Evolutionary conservation across 2,329 filamentous ascomycete genomes (phyloP), one percentile per base, ranked within the genome.

Genomic region (Cephalotrichum gorgonifer): DNA sequence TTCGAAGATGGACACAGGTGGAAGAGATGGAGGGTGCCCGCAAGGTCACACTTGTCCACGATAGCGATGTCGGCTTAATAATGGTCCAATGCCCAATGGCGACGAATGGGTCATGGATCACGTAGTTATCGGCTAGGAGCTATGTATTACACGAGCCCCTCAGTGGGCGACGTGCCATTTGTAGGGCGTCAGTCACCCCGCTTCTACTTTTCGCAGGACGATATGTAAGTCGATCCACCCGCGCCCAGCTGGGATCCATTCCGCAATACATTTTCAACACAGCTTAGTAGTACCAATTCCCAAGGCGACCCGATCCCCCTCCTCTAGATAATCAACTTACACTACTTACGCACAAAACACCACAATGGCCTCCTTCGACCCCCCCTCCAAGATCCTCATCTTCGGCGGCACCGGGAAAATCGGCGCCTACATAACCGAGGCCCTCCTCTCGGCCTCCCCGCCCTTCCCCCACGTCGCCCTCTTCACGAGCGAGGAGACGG

Each of bases 351-450:
- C 9, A 20, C 11, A 43, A 17, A 30, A 15, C 11, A 25, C 12
- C 28, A 38, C 41, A 15, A 49, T 49, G 47, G n/a, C 47, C 23
- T 22, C 39, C 12, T 43, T 44, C 41, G 43, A 39, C 12, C 45
- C 33, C 20, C 47, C 48, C 22, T 47, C 48, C 43, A 39, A 38
- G 26, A 46, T 50, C 44, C 46, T 51, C 45, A 15, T 66, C 57
- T 59, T 71, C 17, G 68, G 68, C 8, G 68, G 66, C 14, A 71
- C 67, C 2, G 68, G 68, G 43, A 60, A 58, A 27, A 71, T 71
- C 31, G 68, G 68, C 15, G 55, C 60, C 44, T 67, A 67, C 57
- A 71, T 71, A 48, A 65, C 66, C 4, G 55, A 65, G 2, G 58
- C 60, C n/a, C 53, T 71, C 35, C 50, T 66, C 33, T 51, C 58